Conservation (phyloP, 345 rosid species). For the Leavenworthia alabamica region DNA sequence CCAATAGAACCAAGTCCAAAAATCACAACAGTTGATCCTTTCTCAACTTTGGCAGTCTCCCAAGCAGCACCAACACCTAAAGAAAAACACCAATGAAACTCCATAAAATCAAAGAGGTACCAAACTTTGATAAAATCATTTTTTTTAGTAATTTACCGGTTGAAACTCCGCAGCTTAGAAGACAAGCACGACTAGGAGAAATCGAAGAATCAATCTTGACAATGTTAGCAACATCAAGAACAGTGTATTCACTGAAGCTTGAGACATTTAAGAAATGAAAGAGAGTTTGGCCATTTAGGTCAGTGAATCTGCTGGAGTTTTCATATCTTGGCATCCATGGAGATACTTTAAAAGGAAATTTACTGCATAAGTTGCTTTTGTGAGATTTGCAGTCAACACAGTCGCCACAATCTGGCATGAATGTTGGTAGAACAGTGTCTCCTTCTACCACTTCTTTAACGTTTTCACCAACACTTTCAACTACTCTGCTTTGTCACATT, state of each 20-base stretch:
- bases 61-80: conserved; percentile 84
- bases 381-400: conserved; percentile 63
- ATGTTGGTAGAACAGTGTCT: conserved; percentile 61
- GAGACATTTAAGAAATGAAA: conserved; percentile 71
- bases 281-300: conserved; percentile 52
- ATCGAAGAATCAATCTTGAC: conserved; percentile 54
- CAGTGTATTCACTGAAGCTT: conserved; percentile 74
- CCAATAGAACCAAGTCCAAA: conserved; percentile 88
- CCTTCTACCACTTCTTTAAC: conserved; percentile 54
- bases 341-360: conserved; percentile 52
- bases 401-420: conserved; percentile 69
- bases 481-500: conserved; percentile 38
- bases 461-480: conserved; percentile 83
- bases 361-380: conserved; percentile 73
- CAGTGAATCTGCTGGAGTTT: conserved; percentile 63
- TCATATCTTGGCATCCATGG: conserved; percentile 81
- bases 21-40: conserved; percentile 79
- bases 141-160: conserved; percentile 44
- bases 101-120: background rate
- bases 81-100: background rate
- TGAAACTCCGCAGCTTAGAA: conserved; percentile 81
- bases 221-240: conserved; percentile 58
- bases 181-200: conserved; percentile 74
- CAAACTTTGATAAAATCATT: background rate
- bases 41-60: conserved; percentile 71